These are phyloP conservation scores for Fonsecaea erecta DNA, from an alignment of 2,329 filamentous ascomycete species.

Conservation along the genomic window DNA sequence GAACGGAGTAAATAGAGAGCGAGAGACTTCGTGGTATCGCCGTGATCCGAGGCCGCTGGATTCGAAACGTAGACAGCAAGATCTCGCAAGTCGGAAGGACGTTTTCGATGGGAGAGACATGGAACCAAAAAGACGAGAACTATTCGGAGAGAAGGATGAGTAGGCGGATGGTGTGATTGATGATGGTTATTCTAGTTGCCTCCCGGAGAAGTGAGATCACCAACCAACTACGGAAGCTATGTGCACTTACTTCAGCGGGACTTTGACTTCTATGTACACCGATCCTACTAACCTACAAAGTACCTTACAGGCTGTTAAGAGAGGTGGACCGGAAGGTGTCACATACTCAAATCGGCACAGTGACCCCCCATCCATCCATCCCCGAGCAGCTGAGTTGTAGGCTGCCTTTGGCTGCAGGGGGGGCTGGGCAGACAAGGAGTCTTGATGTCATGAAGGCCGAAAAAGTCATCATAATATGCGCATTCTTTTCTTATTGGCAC, in stretches of 20 bases:
- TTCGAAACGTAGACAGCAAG: slow-evolving; percentile 42
- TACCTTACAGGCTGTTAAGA: no score
- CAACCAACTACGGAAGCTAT: no score
- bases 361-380: neutral
- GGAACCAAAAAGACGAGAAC: slow-evolving; percentile 28
- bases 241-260: no score
- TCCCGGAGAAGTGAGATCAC: no score
- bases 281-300: no score
- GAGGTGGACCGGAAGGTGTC: neutral
- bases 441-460: neutral
- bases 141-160: slow-evolving; percentile 33
- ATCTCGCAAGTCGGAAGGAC: slow-evolving; percentile 27
- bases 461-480: neutral
- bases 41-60: slow-evolving; percentile 5
- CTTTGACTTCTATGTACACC: no score
- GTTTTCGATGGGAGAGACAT: slow-evolving; percentile 25
- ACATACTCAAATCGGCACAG: neutral
- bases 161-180: slow-evolving; percentile 6
- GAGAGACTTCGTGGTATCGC: slow-evolving; percentile 37
- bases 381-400: neutral
- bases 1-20: neutral
- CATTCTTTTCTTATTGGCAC: no score
- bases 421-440: neutral
- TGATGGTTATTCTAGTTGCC: neutral
- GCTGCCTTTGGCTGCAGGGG: no score